A percentile compares a stretch with the other conserved stretches of the same genome.
phyloP scores from a whole-genome alignment of 2,329 filamentous ascomycete genomes.

The Paracoccidioides lutzii region DNA sequence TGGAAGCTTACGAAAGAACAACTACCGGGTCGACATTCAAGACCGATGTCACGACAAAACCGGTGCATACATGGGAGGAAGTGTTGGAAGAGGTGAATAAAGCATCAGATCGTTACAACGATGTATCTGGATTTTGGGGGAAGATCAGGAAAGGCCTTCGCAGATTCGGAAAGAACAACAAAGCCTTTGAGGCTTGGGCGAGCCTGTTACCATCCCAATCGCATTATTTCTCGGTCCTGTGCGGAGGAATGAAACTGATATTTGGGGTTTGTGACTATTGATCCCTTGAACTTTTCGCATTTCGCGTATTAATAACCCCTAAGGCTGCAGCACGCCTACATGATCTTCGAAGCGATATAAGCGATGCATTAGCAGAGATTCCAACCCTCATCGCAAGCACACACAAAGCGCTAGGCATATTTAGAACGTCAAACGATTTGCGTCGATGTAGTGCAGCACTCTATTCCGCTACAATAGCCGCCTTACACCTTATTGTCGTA shows the following conservation, averaged over 20 bases:
- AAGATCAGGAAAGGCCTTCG: neutral
- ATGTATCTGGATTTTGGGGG: neutral
- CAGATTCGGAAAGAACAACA: neutral
- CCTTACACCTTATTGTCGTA: neutral
- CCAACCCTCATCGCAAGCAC: neutral
- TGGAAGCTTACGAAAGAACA: constrained; percentile 1
- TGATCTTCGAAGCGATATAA: constrained; percentile 1
- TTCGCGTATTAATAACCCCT: neutral
- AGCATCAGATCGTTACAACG: neutral
- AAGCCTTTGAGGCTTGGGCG: neutral
- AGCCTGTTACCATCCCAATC: neutral
- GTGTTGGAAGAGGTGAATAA: neutral
- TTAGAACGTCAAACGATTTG: neutral
- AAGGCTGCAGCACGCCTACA: neutral
- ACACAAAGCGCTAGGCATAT: neutral
- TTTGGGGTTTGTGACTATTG: neutral
- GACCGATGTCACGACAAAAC: neutral
- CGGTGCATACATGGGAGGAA: neutral
- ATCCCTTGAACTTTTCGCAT: too few relatives aligned
- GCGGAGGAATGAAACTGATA: neutral
- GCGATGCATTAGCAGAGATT: neutral
- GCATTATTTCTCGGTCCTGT: constrained; percentile 1
- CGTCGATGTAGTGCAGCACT: neutral
- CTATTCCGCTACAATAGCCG: constrained; percentile 1
- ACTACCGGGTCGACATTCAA: neutral